Evolutionary conservation across 2,329 filamentous ascomycete species (phyloP).

Genomic region (Pseudocercospora cruenta): DNA sequence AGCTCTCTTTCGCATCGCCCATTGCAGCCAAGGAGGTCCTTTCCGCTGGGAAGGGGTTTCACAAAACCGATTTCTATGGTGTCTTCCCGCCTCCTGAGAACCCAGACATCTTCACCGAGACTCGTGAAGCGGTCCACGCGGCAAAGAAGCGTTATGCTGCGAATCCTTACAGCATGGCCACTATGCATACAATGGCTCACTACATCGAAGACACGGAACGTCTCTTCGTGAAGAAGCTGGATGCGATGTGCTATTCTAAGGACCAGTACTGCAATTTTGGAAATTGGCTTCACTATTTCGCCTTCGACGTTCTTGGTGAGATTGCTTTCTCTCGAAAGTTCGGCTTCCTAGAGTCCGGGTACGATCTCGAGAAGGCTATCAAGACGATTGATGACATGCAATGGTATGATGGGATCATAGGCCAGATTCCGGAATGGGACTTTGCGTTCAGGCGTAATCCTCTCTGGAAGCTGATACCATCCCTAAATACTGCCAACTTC

Average conservation of each 20-base stretch:
- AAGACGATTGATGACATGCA: conserved; percentile 58
- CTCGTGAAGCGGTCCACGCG: conserved; percentile 58
- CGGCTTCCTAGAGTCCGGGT: conserved; percentile 56
- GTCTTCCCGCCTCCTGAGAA: conserved; percentile 62
- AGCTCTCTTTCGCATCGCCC: conserved; percentile 37
- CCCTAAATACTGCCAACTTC: conserved; percentile 50
- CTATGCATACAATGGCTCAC: conserved; percentile 56
- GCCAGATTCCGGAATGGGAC: conserved; percentile 57
- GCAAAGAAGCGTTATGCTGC: conserved; percentile 52
- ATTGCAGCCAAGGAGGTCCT: conserved; percentile 38
- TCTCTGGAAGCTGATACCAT: conserved; percentile 50
- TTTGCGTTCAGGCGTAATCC: conserved; percentile 55
- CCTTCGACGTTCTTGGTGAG: conserved; percentile 43
- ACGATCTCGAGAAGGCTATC: conserved; percentile 57
- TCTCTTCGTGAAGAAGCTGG: conserved; percentile 49
- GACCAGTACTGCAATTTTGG: conserved; percentile 52
- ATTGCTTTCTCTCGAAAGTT: conserved; percentile 51
- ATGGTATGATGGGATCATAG: conserved; percentile 58
- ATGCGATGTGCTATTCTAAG: conserved; percentile 42
- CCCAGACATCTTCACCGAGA: conserved; percentile 63
- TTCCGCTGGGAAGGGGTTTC: conserved; percentile 37
- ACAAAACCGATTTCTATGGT: conserved; percentile 39
- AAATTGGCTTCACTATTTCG: conserved; percentile 41
- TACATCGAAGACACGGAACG: conserved; percentile 59
- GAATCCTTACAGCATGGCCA: conserved; percentile 57